Conservation (phyloP, 768 basidiomycete species). For the Trametopsis cervina region DNA sequence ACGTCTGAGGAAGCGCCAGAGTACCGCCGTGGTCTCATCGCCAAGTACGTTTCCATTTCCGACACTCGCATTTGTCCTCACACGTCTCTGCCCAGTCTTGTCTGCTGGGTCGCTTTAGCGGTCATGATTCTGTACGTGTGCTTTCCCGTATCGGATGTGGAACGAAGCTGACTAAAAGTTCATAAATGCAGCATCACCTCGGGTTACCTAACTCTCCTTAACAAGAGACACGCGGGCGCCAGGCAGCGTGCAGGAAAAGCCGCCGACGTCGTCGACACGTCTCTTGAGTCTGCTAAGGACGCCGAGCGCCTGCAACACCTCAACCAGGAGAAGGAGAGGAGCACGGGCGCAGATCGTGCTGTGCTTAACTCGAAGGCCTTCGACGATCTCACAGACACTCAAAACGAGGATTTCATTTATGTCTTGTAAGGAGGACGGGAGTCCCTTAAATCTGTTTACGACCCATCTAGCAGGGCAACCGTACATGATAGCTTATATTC, state of each 20-base stretch:
- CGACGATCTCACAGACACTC: constrained; percentile 31
- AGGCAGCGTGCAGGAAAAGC: constrained; percentile 31
- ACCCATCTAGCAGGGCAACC: too few species aligned
- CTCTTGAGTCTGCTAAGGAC: constrained; percentile 27
- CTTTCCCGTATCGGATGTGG: too few species aligned
- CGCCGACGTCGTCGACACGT: constrained; percentile 29
- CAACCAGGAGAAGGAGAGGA: constrained; percentile 7
- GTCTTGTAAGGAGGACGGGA: constrained; percentile 11
- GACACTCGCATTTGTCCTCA: too few species aligned
- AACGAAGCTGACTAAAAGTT: background rate
- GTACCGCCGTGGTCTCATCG: constrained; percentile 33
- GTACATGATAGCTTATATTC: too few species aligned
- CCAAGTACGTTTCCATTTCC: constrained; percentile 22
- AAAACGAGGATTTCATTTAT: constrained; percentile 27
- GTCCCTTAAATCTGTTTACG: too few species aligned
- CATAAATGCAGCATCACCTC: constrained; percentile 27
- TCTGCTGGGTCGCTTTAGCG: constrained; percentile 33
- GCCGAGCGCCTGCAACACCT: constrained; percentile 5
- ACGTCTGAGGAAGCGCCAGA: constrained; percentile 30
- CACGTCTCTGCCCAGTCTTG: constrained; percentile 21
- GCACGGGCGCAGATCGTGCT: background rate
- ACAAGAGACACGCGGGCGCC: constrained; percentile 29
- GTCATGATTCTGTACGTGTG: constrained; percentile 28
- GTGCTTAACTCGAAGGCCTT: constrained; percentile 28
- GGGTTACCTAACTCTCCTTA: constrained; percentile 30